phyloP scores from a whole-genome alignment of 345 rosid genomes.

The Hibiscus mutabilis region DNA sequence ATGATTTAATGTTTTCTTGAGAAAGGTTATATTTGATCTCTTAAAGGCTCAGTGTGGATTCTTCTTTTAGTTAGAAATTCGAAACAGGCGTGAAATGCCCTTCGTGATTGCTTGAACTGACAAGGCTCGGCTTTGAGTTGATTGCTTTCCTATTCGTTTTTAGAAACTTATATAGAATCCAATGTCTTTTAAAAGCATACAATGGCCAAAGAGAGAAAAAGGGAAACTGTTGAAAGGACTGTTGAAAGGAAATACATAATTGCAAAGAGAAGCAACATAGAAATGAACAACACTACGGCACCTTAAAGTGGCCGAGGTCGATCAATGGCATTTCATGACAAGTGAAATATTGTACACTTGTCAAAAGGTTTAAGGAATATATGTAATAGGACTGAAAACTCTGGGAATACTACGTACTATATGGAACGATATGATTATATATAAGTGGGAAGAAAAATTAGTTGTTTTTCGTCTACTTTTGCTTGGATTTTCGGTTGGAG shows the following conservation, averaged over 20 bases:
- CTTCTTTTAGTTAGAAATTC: conserved; percentile 4
- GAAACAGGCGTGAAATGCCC: background rate
- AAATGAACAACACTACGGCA: conserved; percentile 35
- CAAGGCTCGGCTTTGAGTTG: background rate
- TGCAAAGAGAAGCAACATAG: conserved; percentile 7
- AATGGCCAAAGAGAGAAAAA: background rate
- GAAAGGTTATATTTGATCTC: conserved; percentile 2
- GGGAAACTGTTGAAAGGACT: background rate
- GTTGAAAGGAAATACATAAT: background rate
- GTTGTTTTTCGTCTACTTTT: background rate
- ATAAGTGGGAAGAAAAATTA: background rate
- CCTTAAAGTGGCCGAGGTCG: conserved; percentile 34
- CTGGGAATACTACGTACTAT: background rate
- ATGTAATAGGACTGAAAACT: background rate
- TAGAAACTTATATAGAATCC: background rate
- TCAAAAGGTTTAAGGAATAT: conserved; percentile 14
- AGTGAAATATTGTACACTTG: conserved; percentile 31
- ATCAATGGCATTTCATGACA: conserved; percentile 22
- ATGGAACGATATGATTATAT: background rate
- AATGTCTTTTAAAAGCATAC: background rate
- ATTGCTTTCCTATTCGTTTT: too few relatives aligned
- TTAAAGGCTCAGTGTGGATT: conserved; percentile 7
- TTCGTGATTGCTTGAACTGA: background rate
- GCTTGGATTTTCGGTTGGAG: background rate
- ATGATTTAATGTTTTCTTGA: conserved; percentile 4